phyloP scores from a whole-genome alignment of 2,329 filamentous ascomycete genomes.

The Ceratocystiopsis minuta region DNA sequence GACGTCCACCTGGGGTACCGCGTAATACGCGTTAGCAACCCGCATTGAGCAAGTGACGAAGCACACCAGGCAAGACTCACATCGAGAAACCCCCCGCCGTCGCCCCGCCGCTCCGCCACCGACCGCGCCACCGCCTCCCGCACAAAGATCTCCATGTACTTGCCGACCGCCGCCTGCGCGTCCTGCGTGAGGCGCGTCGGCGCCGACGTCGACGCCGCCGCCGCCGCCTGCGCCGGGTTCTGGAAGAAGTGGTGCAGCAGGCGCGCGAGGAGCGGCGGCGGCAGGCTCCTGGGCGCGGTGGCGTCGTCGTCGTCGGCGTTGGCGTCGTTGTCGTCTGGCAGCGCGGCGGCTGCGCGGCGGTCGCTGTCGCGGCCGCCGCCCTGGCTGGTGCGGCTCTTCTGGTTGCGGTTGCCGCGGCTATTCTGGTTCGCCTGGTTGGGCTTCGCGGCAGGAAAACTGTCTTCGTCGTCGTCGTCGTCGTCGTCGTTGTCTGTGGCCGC shows the following conservation, averaged over 20 bases:
- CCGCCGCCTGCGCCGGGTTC: constrained; percentile 27
- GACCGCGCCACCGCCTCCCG: constrained; percentile 72
- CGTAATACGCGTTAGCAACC: too few species aligned
- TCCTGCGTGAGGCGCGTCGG: constrained; percentile 54
- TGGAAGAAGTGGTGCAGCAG: constrained; percentile 69
- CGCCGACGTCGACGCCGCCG: too few species aligned
- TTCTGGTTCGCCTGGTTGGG: too few species aligned
- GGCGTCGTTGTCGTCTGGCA: background rate
- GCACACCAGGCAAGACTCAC: too few species aligned
- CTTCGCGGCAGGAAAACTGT: too few species aligned
- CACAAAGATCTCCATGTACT: constrained; percentile 84
- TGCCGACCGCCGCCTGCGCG: constrained; percentile 58
- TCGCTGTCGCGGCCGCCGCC: too few species aligned
- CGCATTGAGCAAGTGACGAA: too few species aligned
- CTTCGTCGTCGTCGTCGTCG: constrained; percentile 15
- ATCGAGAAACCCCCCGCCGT: constrained; percentile 50
- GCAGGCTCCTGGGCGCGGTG: constrained; percentile 33
- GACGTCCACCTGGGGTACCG: constrained; percentile 51
- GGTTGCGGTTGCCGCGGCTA: too few species aligned
- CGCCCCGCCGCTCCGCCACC: constrained; percentile 41
- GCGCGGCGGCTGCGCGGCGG: background rate
- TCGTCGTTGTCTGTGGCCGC: constrained; percentile 11
- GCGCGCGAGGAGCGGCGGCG: constrained; percentile 54
- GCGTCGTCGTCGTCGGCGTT: background rate
- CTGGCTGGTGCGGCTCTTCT: too few species aligned